Evolutionary conservation across 2,329 filamentous ascomycete genomes (phyloP), one percentile per base, ranked within the genome.

Genomic region (Xylaria arbuscula): DNA sequence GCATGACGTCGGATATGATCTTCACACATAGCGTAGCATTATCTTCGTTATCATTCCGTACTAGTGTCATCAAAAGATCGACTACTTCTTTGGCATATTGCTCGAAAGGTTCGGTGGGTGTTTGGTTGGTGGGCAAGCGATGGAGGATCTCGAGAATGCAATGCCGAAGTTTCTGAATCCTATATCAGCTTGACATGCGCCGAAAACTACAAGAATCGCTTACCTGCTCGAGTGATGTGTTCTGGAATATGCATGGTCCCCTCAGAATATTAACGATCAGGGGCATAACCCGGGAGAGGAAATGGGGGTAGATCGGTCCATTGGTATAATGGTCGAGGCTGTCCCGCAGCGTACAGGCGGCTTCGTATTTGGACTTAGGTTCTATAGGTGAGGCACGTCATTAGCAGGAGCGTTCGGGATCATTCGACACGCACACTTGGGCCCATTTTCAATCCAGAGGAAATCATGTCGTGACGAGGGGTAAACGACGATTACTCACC

Each of bases 21-120:
- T 99, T 99, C 82, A 99, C 93, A 79, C 95, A 98, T 70, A 99
- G 84, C n/a, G 97, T 93, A 1, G 95, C 96, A 85, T 99, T 99
- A 71, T 99, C 96, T 81, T 99, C 96, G 76, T 99, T 99, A 81
- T 99, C 96, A 50, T 89, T 91, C 73, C 91, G 90, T 68, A 98
- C 94, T 67, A 99, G 84, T 63, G 89, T 88, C 90, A 98, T 95
- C 71, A 98, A 86, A 72, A 97, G 86, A 77, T 98, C 94, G 68
- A 98, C 93, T 69, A 97, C 90, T 78, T 97, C 93, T 72, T 90
- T 88, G 47, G 95, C 94, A 80, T 95, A 97, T 0, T 91, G 92
- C 79, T 98, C 94, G 81, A 98, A 90, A 0, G 89, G 89, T 75
- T 98, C 94, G 62, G 89, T 82, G 1, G 93, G 91, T 47, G 86